Conservation (phyloP, 1,139 yeast species). For the Magnusiomyces fungicola region DNA sequence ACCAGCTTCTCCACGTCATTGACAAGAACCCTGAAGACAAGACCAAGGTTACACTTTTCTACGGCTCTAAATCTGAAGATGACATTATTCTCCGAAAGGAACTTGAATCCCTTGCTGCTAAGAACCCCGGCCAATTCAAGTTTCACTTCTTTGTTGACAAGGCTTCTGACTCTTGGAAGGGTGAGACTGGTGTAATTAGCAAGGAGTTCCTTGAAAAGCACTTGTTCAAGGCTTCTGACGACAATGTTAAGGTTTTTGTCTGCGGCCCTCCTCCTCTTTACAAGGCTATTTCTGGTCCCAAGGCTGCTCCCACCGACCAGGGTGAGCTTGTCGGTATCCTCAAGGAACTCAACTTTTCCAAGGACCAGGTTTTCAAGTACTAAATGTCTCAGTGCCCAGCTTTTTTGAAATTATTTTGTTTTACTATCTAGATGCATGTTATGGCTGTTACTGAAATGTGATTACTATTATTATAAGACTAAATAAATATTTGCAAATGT, state of each 20-base stretch:
- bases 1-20: slow-evolving; percentile 53
- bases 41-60: slow-evolving; percentile 72
- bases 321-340: slow-evolving; percentile 89
- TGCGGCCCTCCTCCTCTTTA: slow-evolving; percentile 90
- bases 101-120: slow-evolving; percentile 56
- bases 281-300: slow-evolving; percentile 78
- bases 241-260: slow-evolving; percentile 63
- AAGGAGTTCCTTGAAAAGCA: slow-evolving; percentile 54
- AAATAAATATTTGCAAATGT: too few relatives aligned
- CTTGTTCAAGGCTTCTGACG: slow-evolving; percentile 46
- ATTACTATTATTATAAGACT: not conserved
- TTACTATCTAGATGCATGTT: not conserved
- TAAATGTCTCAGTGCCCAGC: slow-evolving; percentile 38
- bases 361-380: slow-evolving; percentile 86
- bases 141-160: slow-evolving; percentile 76
- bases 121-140: slow-evolving; percentile 67
- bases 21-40: slow-evolving; percentile 67
- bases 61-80: slow-evolving; percentile 67
- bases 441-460: not conserved
- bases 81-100: slow-evolving; percentile 77
- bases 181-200: slow-evolving; percentile 61
- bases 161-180: slow-evolving; percentile 45
- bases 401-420: not conserved
- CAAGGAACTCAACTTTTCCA: slow-evolving; percentile 79
- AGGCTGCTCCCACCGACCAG: slow-evolving; percentile 83